Base-by-base conservation (phyloP, 176 grass and related monocot species). In the Stipa capillata region DNA sequence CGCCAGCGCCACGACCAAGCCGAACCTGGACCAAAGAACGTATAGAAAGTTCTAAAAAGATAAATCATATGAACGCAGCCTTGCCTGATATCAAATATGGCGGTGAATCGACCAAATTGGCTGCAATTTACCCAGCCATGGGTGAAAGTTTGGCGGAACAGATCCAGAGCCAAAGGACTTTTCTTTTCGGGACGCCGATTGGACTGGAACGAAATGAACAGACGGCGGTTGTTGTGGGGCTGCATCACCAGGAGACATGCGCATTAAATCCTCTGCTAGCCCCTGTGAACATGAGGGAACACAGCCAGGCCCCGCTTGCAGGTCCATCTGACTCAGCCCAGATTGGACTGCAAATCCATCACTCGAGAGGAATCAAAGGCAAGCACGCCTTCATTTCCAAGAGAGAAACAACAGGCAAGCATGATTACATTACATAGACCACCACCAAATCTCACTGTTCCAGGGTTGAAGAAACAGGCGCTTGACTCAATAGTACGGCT, bases 271-370 rank as follows among this genome's bases (percentile, higher is more conserved):
- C 54, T 5, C 87, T 56, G 70, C 69, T 80, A 13, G 51, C 64
- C 45, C 44, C 60, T 45, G 51, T 52, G 76, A 65, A 72, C 70
- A 76, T 15, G 44, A 18, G 63, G 87, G 62, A 76, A 76, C 82
- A 88, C 7, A 0, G n/a, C 53, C 11, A 43, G 87, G 70, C 42
- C 87, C 76, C 69, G 65, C 73, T 4, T 34, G 20, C 43, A 54
- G 81, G 69, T 82, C 76, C 87, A 76, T 80, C 76, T 81, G 76
- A 85, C 75, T 84, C 87, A 70, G 52, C 87, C 43, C 69, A 70
- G 87, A 76, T 69, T 84, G 52, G 69, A 80, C 68, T 48, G 45
- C 28, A n/a, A 77, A 62, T 39, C 53, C 54, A 65, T 70, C 53
- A 60, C n/a, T 41, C 17, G 42, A 77, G 20, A 83, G 25, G n/a